Conservation (phyloP, 129 eudicot genomes). For the Daucus carota region DNA sequence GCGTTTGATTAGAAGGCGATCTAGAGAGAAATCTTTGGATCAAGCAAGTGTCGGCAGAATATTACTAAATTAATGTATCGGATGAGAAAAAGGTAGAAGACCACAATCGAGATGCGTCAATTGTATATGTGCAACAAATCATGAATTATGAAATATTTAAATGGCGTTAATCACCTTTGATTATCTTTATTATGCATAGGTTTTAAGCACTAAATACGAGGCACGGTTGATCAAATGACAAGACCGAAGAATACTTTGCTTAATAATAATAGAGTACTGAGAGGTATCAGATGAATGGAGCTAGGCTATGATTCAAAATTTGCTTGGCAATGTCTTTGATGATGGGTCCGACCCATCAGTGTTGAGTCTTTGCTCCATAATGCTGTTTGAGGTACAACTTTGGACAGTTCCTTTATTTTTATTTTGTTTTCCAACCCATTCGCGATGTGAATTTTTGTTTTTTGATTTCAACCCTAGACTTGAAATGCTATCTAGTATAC, state of each 20-base stretch:
- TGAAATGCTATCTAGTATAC: not conserved
- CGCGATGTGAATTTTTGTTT: no score
- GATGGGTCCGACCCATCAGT: constrained; percentile 19
- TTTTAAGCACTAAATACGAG: not conserved
- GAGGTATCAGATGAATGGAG: not conserved
- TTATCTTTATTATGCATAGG: not conserved
- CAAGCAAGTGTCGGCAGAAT: constrained; percentile 23
- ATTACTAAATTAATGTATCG: not conserved
- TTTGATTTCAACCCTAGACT: not conserved
- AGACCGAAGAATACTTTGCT: no score
- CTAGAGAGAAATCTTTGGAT: constrained; percentile 21
- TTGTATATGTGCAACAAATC: not conserved
- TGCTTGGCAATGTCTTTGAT: not conserved
- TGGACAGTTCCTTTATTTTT: not conserved
- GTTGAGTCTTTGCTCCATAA: constrained; percentile 10
- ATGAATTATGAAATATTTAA: not conserved
- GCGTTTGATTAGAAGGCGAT: constrained; percentile 33
- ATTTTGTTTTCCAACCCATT: not conserved
- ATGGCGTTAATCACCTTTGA: not conserved
- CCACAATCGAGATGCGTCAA: not conserved
- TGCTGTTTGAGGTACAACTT: constrained; percentile 11
- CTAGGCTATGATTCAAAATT: constrained; percentile 3
- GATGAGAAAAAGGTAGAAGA: not conserved
- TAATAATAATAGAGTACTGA: no score
- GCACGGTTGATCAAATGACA: not conserved